These are phyloP conservation scores for Pythium scleroteichum DNA, from an alignment of 352 stramenopile species.

Conservation along the genomic window DNA sequence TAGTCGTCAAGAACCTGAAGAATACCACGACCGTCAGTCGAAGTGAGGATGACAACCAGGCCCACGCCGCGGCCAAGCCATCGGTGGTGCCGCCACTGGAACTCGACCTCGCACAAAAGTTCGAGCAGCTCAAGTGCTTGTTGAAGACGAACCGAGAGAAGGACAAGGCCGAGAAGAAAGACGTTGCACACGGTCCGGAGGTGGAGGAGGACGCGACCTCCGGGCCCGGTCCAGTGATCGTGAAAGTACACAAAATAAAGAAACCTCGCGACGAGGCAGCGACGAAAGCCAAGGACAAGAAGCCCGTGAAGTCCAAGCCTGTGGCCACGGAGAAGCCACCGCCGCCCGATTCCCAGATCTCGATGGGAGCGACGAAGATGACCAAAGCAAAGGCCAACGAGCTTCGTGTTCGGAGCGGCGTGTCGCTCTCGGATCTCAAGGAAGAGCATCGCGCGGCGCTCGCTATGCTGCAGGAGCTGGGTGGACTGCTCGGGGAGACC, in stretches of 20 bases:
- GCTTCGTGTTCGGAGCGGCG: slow-evolving; percentile 40
- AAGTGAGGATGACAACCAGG: slow-evolving; percentile 1
- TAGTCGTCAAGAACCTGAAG: slow-evolving; percentile 3
- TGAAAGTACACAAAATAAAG: background rate
- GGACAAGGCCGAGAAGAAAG: slow-evolving; percentile 4
- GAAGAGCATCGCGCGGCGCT: slow-evolving; percentile 74
- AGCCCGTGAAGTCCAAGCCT: background rate
- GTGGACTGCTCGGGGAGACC: slow-evolving; percentile 42
- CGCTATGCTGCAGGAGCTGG: slow-evolving; percentile 72
- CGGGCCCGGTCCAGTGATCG: background rate
- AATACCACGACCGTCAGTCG: background rate
- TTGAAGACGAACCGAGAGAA: slow-evolving; percentile 56
- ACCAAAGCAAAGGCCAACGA: slow-evolving; percentile 30
- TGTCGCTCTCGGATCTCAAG: slow-evolving; percentile 74
- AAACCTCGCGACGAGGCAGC: background rate
- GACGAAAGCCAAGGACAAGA: background rate
- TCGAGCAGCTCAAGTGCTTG: slow-evolving; percentile 60
- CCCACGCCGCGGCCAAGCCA: background rate
- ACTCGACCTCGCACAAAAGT: slow-evolving; percentile 57
- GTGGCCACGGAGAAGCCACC: background rate
- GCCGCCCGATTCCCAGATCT: background rate
- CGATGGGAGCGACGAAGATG: background rate
- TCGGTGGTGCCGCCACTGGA: slow-evolving; percentile 28
- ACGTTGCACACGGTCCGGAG: background rate
- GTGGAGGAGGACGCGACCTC: background rate